phyloP scores from a whole-genome alignment of 768 basidiomycete genomes.

The Botryobasidium botryosum region DNA sequence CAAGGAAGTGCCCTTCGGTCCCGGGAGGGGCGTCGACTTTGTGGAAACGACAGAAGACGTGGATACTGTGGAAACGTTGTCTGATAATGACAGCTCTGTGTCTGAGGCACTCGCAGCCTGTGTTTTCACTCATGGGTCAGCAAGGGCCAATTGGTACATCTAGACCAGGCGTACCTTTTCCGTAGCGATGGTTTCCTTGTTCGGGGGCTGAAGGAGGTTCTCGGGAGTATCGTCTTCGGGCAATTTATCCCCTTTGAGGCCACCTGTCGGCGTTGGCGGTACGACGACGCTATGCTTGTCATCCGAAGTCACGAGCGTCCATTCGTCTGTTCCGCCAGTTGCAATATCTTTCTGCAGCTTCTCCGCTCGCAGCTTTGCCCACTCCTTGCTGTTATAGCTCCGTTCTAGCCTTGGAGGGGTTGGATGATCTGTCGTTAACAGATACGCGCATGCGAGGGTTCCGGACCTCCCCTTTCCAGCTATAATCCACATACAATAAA shows the following conservation, averaged over 20 bases:
- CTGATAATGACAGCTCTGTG: no score
- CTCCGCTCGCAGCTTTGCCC: constrained; percentile 31
- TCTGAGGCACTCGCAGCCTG: no score
- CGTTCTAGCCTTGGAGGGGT: constrained; percentile 31
- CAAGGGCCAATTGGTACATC: no score
- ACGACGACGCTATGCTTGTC: constrained; percentile 9
- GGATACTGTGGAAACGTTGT: no score
- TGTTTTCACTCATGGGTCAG: no score
- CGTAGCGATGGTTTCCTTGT: no score
- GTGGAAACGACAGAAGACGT: no score
- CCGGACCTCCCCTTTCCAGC: constrained; percentile 78
- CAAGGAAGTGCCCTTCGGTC: no score
- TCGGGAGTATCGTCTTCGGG: not conserved
- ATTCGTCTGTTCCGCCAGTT: constrained; percentile 14
- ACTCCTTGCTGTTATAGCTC: constrained; percentile 31
- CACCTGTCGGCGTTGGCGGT: constrained; percentile 5
- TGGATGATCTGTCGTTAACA: constrained; percentile 40
- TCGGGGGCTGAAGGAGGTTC: not conserved
- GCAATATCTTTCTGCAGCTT: constrained; percentile 27
- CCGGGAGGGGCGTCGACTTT: no score
- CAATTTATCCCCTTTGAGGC: not conserved
- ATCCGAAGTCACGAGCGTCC: no score
- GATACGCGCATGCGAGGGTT: constrained; percentile 67
- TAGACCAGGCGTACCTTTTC: no score
- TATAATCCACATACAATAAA: constrained; percentile 14